Conservation (phyloP, 352 stramenopile species). For the Phytophthora rubi region DNA sequence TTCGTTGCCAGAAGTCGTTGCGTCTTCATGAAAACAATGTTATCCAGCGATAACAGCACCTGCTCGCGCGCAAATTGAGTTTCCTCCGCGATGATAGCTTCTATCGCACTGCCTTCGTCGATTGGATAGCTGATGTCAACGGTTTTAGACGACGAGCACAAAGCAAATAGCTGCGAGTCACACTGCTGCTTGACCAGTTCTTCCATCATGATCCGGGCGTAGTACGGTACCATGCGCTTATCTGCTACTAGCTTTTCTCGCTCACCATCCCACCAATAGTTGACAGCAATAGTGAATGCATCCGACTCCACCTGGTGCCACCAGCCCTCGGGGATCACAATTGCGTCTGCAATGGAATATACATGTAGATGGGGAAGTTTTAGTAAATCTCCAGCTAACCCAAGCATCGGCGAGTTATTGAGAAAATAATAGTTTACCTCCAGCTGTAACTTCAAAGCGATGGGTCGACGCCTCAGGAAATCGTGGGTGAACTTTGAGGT, state of each 20-base stretch:
- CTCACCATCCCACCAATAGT: constrained; percentile 84
- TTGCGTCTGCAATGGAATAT: constrained; percentile 49
- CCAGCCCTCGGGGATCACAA: constrained; percentile 87
- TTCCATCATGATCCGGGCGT: constrained; percentile 66
- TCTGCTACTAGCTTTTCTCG: constrained; percentile 56
- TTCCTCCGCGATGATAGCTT: constrained; percentile 19
- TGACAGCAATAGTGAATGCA: constrained; percentile 77
- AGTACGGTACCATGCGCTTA: constrained; percentile 62
- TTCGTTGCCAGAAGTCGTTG: constrained; percentile 30
- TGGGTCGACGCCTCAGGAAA: constrained; percentile 41
- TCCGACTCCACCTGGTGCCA: constrained; percentile 88
- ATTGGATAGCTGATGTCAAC: neutral
- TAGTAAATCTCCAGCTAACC: neutral
- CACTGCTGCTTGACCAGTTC: constrained; percentile 61
- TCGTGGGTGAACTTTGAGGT: constrained; percentile 38
- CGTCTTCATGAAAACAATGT: constrained; percentile 10
- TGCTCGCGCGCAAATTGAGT: constrained; percentile 39
- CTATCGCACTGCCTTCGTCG: constrained; percentile 16
- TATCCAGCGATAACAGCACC: constrained; percentile 38
- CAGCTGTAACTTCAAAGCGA: constrained; percentile 46
- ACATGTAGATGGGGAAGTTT: neutral
- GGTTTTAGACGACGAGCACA: constrained; percentile 12
- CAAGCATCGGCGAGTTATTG: neutral
- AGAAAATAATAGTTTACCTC: constrained; percentile 43
- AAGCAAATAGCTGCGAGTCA: constrained; percentile 31